Percentiles rank a stretch among this genome's conserved stretches.
These are phyloP conservation scores for Zymoseptoria pseudotritici DNA, from an alignment of 2,329 filamentous ascomycete species.

Conservation along the genomic window DNA sequence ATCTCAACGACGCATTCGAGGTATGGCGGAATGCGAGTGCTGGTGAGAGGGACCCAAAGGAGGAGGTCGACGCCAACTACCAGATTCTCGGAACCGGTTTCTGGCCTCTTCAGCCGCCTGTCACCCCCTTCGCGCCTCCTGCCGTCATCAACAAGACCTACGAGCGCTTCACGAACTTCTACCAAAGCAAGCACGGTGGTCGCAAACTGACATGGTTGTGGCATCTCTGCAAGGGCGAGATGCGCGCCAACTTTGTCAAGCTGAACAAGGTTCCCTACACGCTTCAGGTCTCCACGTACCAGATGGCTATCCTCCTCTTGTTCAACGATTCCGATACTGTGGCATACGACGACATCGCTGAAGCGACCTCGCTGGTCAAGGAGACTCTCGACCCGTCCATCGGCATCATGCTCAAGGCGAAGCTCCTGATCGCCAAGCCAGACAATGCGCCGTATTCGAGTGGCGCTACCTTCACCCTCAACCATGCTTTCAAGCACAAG, in stretches of 20 bases:
- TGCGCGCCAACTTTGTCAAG: conserved; percentile 90
- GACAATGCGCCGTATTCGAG: conserved; percentile 68
- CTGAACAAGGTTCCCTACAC: conserved; percentile 82
- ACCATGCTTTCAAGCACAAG: conserved; percentile 96
- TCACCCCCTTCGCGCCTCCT: conserved; percentile 81
- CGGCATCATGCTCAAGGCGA: conserved; percentile 83
- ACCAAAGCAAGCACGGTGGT: conserved; percentile 92
- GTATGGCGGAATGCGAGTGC: conserved; percentile 64
- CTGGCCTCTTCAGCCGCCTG: conserved; percentile 85
- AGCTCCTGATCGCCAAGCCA: conserved; percentile 67
- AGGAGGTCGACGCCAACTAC: conserved; percentile 75
- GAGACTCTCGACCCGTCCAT: conserved; percentile 85
- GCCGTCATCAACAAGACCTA: conserved; percentile 77
- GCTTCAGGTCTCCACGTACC: conserved; percentile 94
- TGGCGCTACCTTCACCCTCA: conserved; percentile 74
- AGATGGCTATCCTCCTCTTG: conserved; percentile 90
- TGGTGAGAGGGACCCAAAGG: conserved; percentile 57
- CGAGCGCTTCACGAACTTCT: conserved; percentile 83
- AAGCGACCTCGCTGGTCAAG: conserved; percentile 67
- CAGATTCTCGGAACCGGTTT: conserved; percentile 93
- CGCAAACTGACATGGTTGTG: conserved; percentile 96
- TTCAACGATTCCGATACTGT: conserved; percentile 89
- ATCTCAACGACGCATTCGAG: conserved; percentile 83
- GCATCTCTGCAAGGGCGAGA: conserved; percentile 96
- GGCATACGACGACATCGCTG: conserved; percentile 79